Evolutionary conservation across 1,284 basidiomycete genomes (phyloP).

Genomic region (Ganoderma meredithae): DNA sequence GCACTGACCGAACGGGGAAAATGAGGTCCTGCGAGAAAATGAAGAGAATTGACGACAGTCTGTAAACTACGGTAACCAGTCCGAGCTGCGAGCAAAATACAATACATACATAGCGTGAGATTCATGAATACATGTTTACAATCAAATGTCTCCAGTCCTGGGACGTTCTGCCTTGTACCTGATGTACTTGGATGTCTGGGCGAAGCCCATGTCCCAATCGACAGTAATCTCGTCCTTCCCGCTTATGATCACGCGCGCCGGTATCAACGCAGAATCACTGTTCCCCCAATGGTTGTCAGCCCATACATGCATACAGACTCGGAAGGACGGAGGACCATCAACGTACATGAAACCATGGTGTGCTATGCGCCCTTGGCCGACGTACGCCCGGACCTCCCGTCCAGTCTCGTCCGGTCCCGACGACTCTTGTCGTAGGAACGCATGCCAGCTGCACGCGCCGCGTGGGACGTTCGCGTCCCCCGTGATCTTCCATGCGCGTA

Average conservation of each 20-base stretch:
- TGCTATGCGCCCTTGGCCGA: conserved; percentile 29
- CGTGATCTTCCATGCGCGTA: conserved; percentile 40
- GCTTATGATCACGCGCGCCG: conserved; percentile 17
- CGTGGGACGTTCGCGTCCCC: conserved; percentile 40
- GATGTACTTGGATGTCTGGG: conserved; percentile 17
- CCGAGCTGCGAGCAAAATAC: background rate
- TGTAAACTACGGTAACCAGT: background rate
- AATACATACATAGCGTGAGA: background rate
- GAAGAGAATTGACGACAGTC: background rate
- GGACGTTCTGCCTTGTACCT: conserved; percentile 19
- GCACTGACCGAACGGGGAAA: background rate
- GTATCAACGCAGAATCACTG: conserved; percentile 15
- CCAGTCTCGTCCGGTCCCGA: conserved; percentile 3
- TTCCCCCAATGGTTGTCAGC: background rate
- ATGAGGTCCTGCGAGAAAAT: background rate
- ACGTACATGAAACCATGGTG: conserved; percentile 33
- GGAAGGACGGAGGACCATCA: background rate
- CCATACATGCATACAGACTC: too few species aligned
- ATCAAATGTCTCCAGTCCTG: background rate
- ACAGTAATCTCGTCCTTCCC: conserved; percentile 23
- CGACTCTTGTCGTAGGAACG: conserved; percentile 13
- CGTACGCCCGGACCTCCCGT: conserved; percentile 16
- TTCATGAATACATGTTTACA: background rate
- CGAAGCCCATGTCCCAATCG: conserved; percentile 16
- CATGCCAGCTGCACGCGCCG: conserved; percentile 36